phyloP scores from a whole-genome alignment of 768 basidiomycete genomes.

The Psilocybe subaeruginosa region DNA sequence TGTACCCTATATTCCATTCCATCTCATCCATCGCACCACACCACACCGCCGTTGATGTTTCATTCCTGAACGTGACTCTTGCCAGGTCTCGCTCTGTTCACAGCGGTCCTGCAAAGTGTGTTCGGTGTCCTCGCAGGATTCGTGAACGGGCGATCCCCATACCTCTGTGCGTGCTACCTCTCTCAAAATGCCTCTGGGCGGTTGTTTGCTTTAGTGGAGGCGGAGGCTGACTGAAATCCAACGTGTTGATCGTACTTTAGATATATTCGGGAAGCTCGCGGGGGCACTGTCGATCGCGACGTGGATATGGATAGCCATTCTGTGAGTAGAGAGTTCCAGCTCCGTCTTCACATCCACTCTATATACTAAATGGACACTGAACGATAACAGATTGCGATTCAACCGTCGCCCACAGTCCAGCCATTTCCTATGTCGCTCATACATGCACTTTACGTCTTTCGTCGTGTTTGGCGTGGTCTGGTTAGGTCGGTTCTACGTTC shows the following conservation, averaged over 20 bases:
- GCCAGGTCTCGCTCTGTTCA: constrained; percentile 34
- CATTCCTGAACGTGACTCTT: too few species aligned
- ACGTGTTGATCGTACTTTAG: constrained; percentile 12
- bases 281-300: constrained; percentile 31
- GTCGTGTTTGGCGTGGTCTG: constrained; percentile 30
- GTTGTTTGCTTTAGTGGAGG: neutral
- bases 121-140: constrained; percentile 36
- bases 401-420: constrained; percentile 32
- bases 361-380: too few species aligned
- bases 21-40: too few species aligned
- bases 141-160: constrained; percentile 32
- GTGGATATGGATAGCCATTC: constrained; percentile 36
- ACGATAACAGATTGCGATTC: constrained; percentile 27
- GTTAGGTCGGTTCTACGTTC: constrained; percentile 28
- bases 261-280: constrained; percentile 35
- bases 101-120: constrained; percentile 33
- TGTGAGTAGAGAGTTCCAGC: constrained; percentile 22
- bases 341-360: too few species aligned
- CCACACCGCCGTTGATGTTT: too few species aligned
- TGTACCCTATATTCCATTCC: too few species aligned
- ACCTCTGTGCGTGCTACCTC: constrained; percentile 28
- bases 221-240: neutral
- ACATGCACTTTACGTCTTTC: constrained; percentile 36
- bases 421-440: constrained; percentile 32
- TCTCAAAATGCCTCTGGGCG: neutral